phyloP scores from a whole-genome alignment of 306 rosid genomes.

The Neltuma alba region DNA sequence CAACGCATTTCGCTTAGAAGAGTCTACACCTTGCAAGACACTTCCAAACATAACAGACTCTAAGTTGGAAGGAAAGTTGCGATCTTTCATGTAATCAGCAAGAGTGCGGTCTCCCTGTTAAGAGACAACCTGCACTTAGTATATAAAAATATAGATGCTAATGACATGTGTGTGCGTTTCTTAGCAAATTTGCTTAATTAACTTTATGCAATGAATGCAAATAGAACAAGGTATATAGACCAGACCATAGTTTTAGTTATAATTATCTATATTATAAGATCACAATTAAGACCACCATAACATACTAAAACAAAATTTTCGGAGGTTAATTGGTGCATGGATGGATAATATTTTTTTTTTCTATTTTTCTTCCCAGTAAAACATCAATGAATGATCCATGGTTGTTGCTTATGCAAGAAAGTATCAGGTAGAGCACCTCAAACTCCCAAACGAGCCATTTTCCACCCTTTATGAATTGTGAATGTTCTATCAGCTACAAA shows the following conservation, averaged over 20 bases:
- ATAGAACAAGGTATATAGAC: slow-evolving; percentile 22
- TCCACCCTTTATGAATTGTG: slow-evolving; percentile 78
- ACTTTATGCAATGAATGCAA: slow-evolving; percentile 11
- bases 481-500: slow-evolving; percentile 72
- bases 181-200: slow-evolving; percentile 5
- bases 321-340: slow-evolving; percentile 19
- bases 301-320: slow-evolving; percentile 8
- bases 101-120: slow-evolving; percentile 84
- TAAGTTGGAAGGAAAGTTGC: slow-evolving; percentile 79
- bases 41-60: slow-evolving; percentile 93
- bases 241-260: neutral
- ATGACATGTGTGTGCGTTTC: slow-evolving; percentile 3
- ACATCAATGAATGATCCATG: slow-evolving; percentile 21
- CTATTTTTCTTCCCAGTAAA: neutral
- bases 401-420: slow-evolving; percentile 22
- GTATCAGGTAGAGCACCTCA: slow-evolving; percentile 63
- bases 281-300: slow-evolving; percentile 4
- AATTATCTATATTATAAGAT: slow-evolving; percentile 3
- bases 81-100: slow-evolving; percentile 82
- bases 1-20: slow-evolving; percentile 72
- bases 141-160: slow-evolving; percentile 33
- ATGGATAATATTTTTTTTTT: slow-evolving; percentile 7
- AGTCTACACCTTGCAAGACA: slow-evolving; percentile 75
- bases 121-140: slow-evolving; percentile 43
- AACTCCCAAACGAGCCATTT: slow-evolving; percentile 99